These are phyloP conservation scores for Penicillium paxilli DNA, from an alignment of 495 filamentous ascomycete species.

Conservation along the genomic window DNA sequence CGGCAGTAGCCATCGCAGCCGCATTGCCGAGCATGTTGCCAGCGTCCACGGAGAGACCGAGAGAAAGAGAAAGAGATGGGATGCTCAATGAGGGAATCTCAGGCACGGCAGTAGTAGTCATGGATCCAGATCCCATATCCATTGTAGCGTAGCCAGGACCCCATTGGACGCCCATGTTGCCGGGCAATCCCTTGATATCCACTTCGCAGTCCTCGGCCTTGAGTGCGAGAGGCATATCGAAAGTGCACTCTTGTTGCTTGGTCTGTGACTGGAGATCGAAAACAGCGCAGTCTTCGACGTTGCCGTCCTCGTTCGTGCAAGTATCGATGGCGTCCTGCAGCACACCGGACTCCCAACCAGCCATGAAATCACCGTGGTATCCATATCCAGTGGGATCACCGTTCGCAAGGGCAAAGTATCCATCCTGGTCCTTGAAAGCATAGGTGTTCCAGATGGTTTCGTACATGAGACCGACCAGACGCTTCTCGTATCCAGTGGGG, in stretches of 20 bases:
- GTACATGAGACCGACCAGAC: slow-evolving; percentile 74
- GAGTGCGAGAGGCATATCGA: slow-evolving; percentile 48
- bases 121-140: neutral
- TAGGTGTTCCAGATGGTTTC: slow-evolving; percentile 86
- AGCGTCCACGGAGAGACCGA: slow-evolving; percentile 7
- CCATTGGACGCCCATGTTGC: slow-evolving; percentile 48
- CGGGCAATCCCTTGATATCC: slow-evolving; percentile 50
- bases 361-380: slow-evolving; percentile 86
- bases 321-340: slow-evolving; percentile 44
- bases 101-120: neutral
- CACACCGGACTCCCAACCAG: slow-evolving; percentile 65
- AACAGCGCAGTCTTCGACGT: slow-evolving; percentile 55
- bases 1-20: slow-evolving; percentile 1
- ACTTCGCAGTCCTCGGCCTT: slow-evolving; percentile 35
- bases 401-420: slow-evolving; percentile 78
- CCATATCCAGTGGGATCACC: slow-evolving; percentile 81
- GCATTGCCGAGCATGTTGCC: slow-evolving; percentile 4
- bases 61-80: slow-evolving; percentile 14
- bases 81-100: neutral
- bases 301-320: slow-evolving; percentile 54
- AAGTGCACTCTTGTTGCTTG: slow-evolving; percentile 38
- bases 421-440: slow-evolving; percentile 62
- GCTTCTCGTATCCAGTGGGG: slow-evolving; percentile 67
- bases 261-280: slow-evolving; percentile 55
- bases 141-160: slow-evolving; percentile 52